Evolutionary conservation across 768 basidiomycete species (phyloP), one percentile per base, ranked within the genome.

Genomic region (Pleurotus giganteus): DNA sequence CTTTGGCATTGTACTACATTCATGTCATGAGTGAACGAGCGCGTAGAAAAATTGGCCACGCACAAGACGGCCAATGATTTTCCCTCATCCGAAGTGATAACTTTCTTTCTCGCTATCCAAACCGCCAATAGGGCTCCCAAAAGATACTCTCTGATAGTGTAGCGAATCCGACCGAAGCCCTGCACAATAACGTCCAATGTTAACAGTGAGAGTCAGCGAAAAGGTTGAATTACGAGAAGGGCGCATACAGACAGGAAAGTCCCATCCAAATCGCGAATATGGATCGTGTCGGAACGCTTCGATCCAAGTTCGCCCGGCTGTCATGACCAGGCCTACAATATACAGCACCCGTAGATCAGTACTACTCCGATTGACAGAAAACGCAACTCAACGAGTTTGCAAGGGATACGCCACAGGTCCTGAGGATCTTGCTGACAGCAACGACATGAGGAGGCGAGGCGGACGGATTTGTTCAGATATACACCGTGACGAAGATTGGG

Each of bases 231-330:
- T 32, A 32, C 13, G 39, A 11, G 49, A 50, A 21, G 21, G 32
- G 24, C 11, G 15, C 36, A 15, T 50, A 32, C 31, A 36, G 15
- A 37, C 49, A 32, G 31, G 19, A 23, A 37, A 34, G 31, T 50
- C 49, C 49, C 49, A 50, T 4, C n/a, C 49, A 24, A 19, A 50
- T 21, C 49, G 49, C 21, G 49, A 36, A 21, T 36, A 34, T 4
- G n/a, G 11, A 24, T 50, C 49, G 12, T 50, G 21, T 26, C 24
- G 13, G 49, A 50, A 50, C 12, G 49, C 49, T 21, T 37, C 15
- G 21, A 50, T 21, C 49, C 49, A 50, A n/a, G 49, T 50, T 34
- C 49, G 49, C 12, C 49, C 49, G n/a, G 49, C 49, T 6, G 49
- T 50, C 49, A 50, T 50, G 15, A 19, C 31, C 19, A 36, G 49